These are phyloP conservation scores for Penicillium lividum DNA, from an alignment of 495 filamentous ascomycete genomes.

Conservation along the genomic window DNA sequence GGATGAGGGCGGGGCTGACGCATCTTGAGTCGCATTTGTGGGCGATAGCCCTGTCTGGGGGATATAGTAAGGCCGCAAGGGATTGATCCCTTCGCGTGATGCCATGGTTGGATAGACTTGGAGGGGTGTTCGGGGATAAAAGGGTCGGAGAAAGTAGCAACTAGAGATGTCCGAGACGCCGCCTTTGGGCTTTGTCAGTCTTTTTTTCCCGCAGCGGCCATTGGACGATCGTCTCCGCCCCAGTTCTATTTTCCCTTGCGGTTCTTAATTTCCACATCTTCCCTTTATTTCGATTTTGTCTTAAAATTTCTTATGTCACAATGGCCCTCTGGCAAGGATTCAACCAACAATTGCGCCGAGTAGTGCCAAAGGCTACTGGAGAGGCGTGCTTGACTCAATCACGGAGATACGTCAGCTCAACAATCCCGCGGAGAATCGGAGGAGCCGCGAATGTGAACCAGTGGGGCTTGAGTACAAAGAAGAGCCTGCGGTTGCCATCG, in stretches of 20 bases:
- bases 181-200: conserved; percentile 27
- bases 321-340: conserved; percentile 46
- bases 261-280: conserved; percentile 2
- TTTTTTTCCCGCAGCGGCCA: conserved; percentile 30
- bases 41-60: conserved; percentile 61
- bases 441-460: conserved; percentile 17
- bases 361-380: conserved; percentile 29
- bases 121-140: conserved; percentile 18
- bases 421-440: conserved; percentile 25
- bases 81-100: conserved; percentile 71
- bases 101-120: conserved; percentile 35
- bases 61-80: conserved; percentile 91
- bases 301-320: conserved; percentile 10
- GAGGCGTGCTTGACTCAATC: conserved; percentile 36
- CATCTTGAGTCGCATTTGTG: conserved; percentile 39
- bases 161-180: conserved; percentile 22
- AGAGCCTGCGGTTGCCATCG: conserved; percentile 21
- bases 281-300: conserved; percentile 13
- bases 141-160: conserved; percentile 24
- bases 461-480: conserved; percentile 9
- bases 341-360: conserved; percentile 38
- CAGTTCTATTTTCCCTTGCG: conserved; percentile 10
- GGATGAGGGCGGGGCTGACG: conserved; percentile 40
- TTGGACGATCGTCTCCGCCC: conserved; percentile 22
- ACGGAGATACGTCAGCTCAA: conserved; percentile 35